Evolutionary conservation across 306 rosid species (phyloP).

Genomic region (Corylus heterophylla): DNA sequence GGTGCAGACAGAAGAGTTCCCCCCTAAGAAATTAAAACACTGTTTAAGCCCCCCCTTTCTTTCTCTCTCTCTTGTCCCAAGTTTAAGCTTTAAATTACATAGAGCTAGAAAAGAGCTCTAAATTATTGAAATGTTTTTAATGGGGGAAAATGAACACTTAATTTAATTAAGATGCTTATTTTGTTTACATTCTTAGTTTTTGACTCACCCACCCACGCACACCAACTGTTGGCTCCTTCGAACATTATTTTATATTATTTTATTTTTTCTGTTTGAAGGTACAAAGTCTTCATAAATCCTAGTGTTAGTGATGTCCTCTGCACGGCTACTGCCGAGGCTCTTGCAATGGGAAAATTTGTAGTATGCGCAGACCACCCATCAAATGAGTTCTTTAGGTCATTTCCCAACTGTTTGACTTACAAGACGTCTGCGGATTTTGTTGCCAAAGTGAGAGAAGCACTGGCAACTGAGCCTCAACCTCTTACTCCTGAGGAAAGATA

Average conservation of each 20-base stretch:
- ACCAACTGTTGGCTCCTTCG: conserved; percentile 9
- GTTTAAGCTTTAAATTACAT: background rate
- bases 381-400: conserved; percentile 83
- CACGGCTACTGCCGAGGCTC: conserved; percentile 99
- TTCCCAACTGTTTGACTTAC: conserved; percentile 91
- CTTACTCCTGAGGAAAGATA: conserved; percentile 87
- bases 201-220: background rate
- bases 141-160: background rate
- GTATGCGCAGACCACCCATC: conserved; percentile 96
- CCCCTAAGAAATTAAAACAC: background rate
- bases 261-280: conserved; percentile 56
- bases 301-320: conserved; percentile 93
- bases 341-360: conserved; percentile 98
- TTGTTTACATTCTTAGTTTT: conserved; percentile 8
- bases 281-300: conserved; percentile 96
- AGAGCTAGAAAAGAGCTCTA: background rate
- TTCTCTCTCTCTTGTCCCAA: background rate
- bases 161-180: background rate
- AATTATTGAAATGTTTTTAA: background rate
- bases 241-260: conserved; percentile 2
- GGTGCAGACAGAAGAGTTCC: too few species aligned
- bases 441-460: conserved; percentile 85
- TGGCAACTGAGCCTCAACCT: conserved; percentile 80
- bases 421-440: conserved; percentile 83
- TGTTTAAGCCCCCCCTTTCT: background rate